Evolutionary conservation across 2,329 filamentous ascomycete species (phyloP), one percentile per base, ranked within the genome.

Genomic region (Ceratocystis colombiana): DNA sequence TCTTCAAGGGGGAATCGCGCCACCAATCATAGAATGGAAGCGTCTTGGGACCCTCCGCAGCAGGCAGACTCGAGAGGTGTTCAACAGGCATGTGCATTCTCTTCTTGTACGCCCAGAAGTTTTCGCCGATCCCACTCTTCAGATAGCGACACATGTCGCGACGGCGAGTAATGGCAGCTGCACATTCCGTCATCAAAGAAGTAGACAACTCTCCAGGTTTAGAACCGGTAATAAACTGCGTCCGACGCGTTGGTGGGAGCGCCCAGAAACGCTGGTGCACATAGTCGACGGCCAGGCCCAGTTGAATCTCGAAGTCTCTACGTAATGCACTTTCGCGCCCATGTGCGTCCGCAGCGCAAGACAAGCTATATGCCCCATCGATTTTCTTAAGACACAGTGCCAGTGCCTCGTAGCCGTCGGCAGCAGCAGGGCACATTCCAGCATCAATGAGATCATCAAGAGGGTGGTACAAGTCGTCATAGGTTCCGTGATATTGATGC

Each of bases 381-480:
- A 65, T 12, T 2, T 15, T 10, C 37, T 44, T 20, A 1, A 65
- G 22, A 28, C 50, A 28, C 37, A 25, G 5, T 3, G 33, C 53
- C 33, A 65, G 55, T 1, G 30, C 10, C 2, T 25, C 15, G 41
- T 61, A 65, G 22, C 37, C 64, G 4, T 20, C 12, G 25, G 44
- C 41, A 12, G 53, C 64, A 1, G 37, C n/a, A 2, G 50, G 25
- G n/a, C 50, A 59, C 3, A 5, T 65, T 17, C 55, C 64, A 3
- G 37, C 53, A 8, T 30, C 44, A 41, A 61, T 59, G 30, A 22
- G 41, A 17, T 25, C 41, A 55, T 65, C 64, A 15, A 65, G 33
- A 12, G 64, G 64, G 44, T 65, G 64, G 44, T 61, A 65, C 17
- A 48, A 17, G 53, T 65, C 64, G 41, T 65, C 53, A 17, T 65